Evolutionary conservation across 805 yeast genomes (phyloP).

Genomic region (Saturnispora bothae): DNA sequence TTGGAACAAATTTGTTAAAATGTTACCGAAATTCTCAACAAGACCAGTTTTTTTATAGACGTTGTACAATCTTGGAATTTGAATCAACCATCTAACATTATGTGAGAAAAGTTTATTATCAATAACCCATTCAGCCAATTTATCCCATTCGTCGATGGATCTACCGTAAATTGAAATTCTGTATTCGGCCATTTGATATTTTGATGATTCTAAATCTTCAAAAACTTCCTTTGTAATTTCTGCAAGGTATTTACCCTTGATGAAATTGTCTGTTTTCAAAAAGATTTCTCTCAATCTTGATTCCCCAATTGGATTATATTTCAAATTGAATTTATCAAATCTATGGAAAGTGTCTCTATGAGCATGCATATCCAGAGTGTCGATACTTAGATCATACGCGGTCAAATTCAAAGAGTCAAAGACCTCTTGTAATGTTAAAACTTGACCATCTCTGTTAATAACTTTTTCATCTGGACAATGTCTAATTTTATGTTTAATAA

Average conservation of each 20-base stretch:
- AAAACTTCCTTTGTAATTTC: conserved; percentile 91
- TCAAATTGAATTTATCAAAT: conserved; percentile 93
- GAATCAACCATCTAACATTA: conserved; percentile 95
- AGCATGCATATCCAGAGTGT: conserved; percentile 98
- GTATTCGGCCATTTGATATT: conserved; percentile 95
- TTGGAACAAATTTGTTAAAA: conserved; percentile 66
- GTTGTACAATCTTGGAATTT: conserved; percentile 89
- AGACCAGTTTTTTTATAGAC: conserved; percentile 70
- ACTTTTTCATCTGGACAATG: conserved; percentile 81
- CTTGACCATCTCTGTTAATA: conserved; percentile 84
- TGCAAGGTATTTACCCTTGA: conserved; percentile 81
- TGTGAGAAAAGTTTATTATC: conserved; percentile 87
- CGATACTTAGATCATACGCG: conserved; percentile 92
- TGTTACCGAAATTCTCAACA: conserved; percentile 63
- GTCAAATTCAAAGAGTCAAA: conserved; percentile 83
- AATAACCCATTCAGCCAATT: conserved; percentile 87
- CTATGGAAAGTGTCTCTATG: conserved; percentile 97
- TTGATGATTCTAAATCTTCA: conserved; percentile 87
- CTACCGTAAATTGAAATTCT: conserved; percentile 93
- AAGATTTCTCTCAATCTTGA: conserved; percentile 94
- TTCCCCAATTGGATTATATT: conserved; percentile 97
- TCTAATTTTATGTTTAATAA: conserved; percentile 88
- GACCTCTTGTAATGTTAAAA: conserved; percentile 78
- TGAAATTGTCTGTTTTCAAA: conserved; percentile 87
- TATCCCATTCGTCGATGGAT: conserved; percentile 86